Evolutionary conservation across 2,329 filamentous ascomycete species (phyloP).

Genomic region (Eutypa lata): DNA sequence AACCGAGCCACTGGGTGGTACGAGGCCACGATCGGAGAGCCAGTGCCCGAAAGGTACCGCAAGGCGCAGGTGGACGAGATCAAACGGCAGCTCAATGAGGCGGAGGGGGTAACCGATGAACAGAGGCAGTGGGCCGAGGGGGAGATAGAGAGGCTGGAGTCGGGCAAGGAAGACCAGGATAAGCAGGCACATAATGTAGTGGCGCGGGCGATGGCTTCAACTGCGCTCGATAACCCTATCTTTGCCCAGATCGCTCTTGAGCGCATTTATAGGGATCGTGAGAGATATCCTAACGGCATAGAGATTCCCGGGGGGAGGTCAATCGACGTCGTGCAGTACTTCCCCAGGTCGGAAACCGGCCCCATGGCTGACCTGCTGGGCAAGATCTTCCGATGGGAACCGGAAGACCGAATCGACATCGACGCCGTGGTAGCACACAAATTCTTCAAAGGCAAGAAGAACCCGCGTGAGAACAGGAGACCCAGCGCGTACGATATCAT

Average conservation of each 20-base stretch:
- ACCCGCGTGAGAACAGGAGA: background rate
- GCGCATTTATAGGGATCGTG: background rate
- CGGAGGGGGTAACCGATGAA: background rate
- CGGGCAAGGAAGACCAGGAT: background rate
- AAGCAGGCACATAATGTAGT: background rate
- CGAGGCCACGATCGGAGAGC: background rate
- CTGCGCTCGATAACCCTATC: background rate
- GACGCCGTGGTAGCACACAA: conserved; percentile 1
- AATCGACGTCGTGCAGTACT: background rate
- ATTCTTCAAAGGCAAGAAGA: conserved; percentile 1
- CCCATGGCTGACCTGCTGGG: conserved; percentile 1
- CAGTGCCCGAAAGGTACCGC: background rate
- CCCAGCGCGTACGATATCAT: background rate
- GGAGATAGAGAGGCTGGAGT: background rate
- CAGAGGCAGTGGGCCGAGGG: background rate
- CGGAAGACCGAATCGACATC: conserved; percentile 2
- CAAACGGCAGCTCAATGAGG: background rate
- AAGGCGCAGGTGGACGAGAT: background rate
- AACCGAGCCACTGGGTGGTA: background rate
- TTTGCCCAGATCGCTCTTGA: background rate
- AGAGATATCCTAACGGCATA: background rate
- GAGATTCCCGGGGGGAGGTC: background rate
- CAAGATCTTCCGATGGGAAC: conserved; percentile 4
- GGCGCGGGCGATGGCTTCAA: background rate
- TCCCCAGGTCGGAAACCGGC: background rate